A percentile compares a stretch with the other conserved stretches of the same genome.
Conservation (phyloP, 2,329 filamentous ascomycete genomes). For the Phialophora tarda region DNA sequence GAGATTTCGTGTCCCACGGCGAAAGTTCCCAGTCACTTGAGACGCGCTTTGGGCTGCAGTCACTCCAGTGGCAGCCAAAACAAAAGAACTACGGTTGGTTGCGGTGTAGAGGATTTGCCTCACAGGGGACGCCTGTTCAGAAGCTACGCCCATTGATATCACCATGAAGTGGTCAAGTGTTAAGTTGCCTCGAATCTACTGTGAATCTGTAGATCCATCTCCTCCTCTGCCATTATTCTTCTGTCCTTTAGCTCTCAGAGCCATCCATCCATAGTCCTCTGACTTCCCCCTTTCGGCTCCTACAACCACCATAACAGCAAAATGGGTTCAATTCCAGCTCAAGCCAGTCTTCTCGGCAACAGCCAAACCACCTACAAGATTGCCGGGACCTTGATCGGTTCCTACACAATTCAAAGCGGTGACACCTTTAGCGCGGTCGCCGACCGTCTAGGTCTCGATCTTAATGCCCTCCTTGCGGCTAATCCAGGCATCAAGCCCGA, state of each 20-base stretch:
- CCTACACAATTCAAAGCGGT: conserved; percentile 29
- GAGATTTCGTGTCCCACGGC: background rate
- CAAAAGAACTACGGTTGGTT: background rate
- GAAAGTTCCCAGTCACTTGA: background rate
- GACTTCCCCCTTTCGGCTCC: background rate
- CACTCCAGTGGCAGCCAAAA: background rate
- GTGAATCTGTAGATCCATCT: background rate
- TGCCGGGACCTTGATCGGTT: conserved; percentile 10
- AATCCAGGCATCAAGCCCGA: conserved; percentile 31
- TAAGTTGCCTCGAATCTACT: too few species aligned
- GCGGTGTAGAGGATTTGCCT: background rate
- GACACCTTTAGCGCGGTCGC: conserved; percentile 31
- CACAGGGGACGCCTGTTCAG: background rate
- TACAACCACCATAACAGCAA: background rate
- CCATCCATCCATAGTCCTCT: background rate
- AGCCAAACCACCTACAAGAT: conserved; percentile 12
- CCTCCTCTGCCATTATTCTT: background rate
- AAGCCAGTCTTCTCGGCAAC: background rate
- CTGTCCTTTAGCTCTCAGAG: background rate
- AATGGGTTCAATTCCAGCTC: background rate
- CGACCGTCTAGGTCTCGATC: conserved; percentile 5
- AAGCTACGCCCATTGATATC: background rate
- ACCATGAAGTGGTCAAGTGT: background rate
- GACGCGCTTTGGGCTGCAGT: background rate
- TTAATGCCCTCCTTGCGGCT: conserved; percentile 23